phyloP scores from a whole-genome alignment of 164 flowering plant species.

The Aristolochia fimbriata region DNA sequence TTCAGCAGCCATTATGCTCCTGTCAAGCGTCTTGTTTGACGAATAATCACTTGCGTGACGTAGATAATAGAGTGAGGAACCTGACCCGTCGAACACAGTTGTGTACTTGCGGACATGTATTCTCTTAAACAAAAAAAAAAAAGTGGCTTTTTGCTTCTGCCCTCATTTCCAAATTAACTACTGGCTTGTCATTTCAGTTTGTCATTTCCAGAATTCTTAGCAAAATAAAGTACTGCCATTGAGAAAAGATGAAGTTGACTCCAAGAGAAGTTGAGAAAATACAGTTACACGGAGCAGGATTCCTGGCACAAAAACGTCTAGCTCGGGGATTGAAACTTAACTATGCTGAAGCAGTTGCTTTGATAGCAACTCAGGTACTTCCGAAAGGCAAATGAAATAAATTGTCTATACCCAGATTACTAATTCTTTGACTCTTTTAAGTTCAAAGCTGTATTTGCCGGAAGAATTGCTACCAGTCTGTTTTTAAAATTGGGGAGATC shows the following conservation, averaged over 20 bases:
- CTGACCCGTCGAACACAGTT: too few species aligned
- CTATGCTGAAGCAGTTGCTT: conserved; percentile 82
- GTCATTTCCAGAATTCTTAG: neutral
- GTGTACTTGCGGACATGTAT: too few species aligned
- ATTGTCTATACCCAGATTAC: neutral
- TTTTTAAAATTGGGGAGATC: neutral
- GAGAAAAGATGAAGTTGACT: conserved; percentile 47
- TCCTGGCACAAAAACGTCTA: conserved; percentile 90
- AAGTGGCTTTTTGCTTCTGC: too few species aligned
- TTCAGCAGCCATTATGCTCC: too few species aligned
- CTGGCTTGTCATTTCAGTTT: too few species aligned
- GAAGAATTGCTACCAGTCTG: neutral
- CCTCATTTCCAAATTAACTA: too few species aligned
- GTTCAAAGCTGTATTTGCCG: neutral
- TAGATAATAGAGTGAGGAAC: too few species aligned
- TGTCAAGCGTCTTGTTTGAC: too few species aligned
- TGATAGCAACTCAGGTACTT: conserved; percentile 81
- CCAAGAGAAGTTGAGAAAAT: conserved; percentile 88
- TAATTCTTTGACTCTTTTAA: neutral
- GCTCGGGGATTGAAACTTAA: conserved; percentile 83
- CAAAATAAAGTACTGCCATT: neutral
- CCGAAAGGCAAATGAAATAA: neutral
- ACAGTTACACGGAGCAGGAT: conserved; percentile 70
- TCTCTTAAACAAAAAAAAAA: too few species aligned
- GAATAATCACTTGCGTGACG: too few species aligned